Evolutionary conservation across 441 rosid genomes (phyloP).

Genomic region (Populus tomentosa): DNA sequence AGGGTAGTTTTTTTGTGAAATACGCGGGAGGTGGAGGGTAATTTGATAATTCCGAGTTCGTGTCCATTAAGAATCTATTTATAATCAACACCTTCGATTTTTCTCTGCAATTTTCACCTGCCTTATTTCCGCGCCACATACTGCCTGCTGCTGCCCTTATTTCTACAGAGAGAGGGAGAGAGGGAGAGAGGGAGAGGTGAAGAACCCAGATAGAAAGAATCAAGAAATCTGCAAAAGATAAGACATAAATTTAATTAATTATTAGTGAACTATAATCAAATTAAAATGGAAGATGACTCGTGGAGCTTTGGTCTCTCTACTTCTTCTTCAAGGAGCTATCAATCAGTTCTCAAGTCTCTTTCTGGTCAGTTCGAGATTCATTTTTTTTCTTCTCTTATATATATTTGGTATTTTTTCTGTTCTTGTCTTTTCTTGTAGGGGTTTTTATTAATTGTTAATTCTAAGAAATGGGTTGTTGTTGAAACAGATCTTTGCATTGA

Average conservation of each 20-base stretch:
- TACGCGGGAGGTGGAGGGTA: neutral
- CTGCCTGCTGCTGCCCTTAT: no score
- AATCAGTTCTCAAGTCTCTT: constrained; percentile 40
- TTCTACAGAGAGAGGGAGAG: neutral
- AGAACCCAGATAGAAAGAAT: neutral
- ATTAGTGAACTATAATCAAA: neutral
- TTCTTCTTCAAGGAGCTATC: constrained; percentile 43
- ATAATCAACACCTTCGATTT: neutral
- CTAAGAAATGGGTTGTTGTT: neutral
- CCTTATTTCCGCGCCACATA: neutral
- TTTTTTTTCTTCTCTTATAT: neutral
- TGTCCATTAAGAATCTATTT: neutral
- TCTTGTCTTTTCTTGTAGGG: neutral
- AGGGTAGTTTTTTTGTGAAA: neutral
- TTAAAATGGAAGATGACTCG: constrained; percentile 47
- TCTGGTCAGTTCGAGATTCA: constrained; percentile 35
- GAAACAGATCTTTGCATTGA: constrained; percentile 53
- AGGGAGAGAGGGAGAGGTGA: neutral
- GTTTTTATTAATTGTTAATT: neutral
- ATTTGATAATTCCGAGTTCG: neutral
- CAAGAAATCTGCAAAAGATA: neutral
- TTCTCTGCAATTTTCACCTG: neutral
- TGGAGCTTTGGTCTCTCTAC: constrained; percentile 44
- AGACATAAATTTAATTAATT: neutral
- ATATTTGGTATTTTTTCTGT: neutral